Evolutionary conservation across 83 land plant species (phyloP).

Genomic region (Diphasiastrum complanatum): DNA sequence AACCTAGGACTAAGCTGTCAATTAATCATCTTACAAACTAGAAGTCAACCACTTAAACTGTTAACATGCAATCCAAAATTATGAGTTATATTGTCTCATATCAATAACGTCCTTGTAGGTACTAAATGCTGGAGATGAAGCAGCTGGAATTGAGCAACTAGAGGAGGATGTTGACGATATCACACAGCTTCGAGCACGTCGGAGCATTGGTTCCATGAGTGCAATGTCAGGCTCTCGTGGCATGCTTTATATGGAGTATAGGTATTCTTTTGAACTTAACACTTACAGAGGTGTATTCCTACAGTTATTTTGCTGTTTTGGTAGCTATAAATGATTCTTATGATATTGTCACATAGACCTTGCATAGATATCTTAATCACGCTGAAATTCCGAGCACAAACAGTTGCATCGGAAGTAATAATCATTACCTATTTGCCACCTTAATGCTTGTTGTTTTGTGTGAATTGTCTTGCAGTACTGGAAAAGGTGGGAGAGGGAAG

Average conservation of each 20-base stretch:
- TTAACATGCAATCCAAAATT: not conserved
- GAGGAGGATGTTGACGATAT: constrained; percentile 87
- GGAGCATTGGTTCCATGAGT: constrained; percentile 80
- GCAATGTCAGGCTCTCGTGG: constrained; percentile 81
- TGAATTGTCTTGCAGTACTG: constrained; percentile 28
- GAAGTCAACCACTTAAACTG: no score
- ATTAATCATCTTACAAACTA: no score
- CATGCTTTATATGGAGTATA: constrained; percentile 89
- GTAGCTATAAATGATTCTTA: not conserved
- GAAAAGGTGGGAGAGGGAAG: constrained; percentile 24
- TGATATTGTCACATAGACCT: not conserved
- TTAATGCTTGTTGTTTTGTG: not conserved
- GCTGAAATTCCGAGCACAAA: not conserved
- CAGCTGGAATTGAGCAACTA: constrained; percentile 74
- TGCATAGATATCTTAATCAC: no score
- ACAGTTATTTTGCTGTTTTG: not conserved
- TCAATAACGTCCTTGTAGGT: constrained; percentile 42
- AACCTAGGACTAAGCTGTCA: no score
- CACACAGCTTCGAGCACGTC: constrained; percentile 57
- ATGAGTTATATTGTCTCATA: constrained; percentile 9
- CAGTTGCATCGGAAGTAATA: not conserved
- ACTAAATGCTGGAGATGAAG: constrained; percentile 81
- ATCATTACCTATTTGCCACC: not conserved
- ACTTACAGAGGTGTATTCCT: not conserved
- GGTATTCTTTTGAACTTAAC: constrained; percentile 27